These are phyloP conservation scores for Aphanoascus verrucosus DNA, from an alignment of 2,329 filamentous ascomycete genomes.

Conservation along the genomic window DNA sequence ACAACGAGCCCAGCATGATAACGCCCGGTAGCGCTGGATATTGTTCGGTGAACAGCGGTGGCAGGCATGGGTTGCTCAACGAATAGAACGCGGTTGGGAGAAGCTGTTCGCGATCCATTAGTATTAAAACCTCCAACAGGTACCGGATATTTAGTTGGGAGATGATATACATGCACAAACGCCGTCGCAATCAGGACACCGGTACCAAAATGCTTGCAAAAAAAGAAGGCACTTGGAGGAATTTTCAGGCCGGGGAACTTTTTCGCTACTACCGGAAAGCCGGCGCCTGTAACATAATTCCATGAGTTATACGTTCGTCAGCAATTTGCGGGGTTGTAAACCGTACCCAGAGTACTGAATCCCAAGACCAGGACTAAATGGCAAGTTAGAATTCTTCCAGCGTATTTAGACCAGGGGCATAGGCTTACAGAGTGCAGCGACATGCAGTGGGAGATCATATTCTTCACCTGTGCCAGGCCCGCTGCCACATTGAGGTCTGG, in stretches of 20 bases:
- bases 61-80: slow-evolving; percentile 42
- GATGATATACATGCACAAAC: slow-evolving; percentile 30
- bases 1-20: slow-evolving; percentile 55
- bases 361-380: slow-evolving; percentile 13
- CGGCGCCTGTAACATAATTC: slow-evolving; percentile 7
- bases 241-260: slow-evolving; percentile 26
- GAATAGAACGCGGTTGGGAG: slow-evolving; percentile 50
- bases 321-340: neutral
- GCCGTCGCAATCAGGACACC: slow-evolving; percentile 33
- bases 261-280: slow-evolving; percentile 40
- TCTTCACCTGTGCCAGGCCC: slow-evolving; percentile 7
- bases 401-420: neutral
- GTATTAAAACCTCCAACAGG: neutral
- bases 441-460: slow-evolving; percentile 17
- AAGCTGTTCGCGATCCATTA: slow-evolving; percentile 34
- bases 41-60: slow-evolving; percentile 48
- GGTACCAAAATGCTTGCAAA: slow-evolving; percentile 48
- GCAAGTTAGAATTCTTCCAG: neutral
- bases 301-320: neutral
- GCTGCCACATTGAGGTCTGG: slow-evolving; percentile 15
- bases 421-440: slow-evolving; percentile 16
- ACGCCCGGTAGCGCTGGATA: slow-evolving; percentile 54
- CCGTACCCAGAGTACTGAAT: slow-evolving; percentile 12
- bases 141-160: neutral
- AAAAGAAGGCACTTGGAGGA: slow-evolving; percentile 30